Evolutionary conservation across 1,139 yeast genomes (phyloP), one percentile per base, ranked within the genome.

Genomic region (Suzukiozyma palmioleophila): DNA sequence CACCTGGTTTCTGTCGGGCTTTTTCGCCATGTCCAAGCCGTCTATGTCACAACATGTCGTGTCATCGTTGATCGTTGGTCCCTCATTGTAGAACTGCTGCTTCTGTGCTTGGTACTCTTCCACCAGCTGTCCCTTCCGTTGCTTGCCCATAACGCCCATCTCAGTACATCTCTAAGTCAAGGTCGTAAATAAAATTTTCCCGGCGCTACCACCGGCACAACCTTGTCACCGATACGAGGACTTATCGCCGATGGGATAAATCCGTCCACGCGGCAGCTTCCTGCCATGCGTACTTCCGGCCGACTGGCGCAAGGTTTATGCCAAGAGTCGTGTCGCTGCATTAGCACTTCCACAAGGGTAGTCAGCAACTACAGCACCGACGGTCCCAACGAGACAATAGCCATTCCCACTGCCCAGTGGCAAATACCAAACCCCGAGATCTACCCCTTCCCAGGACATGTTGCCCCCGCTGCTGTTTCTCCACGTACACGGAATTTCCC

Each of bases 91-190:
- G 53, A 77, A 82, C 43, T 66, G 70, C 2, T 40, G 32, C 41
- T 62, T 59, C 50, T 83, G 87, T 4, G 44, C 52, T 15, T 50
- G 54, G 47, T 60, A 82, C 38, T 74, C 79, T 43, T 76, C 84
- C 32, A 72, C 77, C 1, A 78, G 53, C 51, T 83, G 89, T 0
- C 77, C 78, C 47, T 79, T 81, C 32, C 89, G 42, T 41, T 46
- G 47, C 28, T 41, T 46, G 15, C 35, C 34, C 31, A 28, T 28
- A 3, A 18, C 22, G 7, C 22, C 22, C 22, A 18, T 18, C 22
- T 18, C 22, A 18, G 4, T 7, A 5, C 22, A 18, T 18, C 22
- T 4, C 22, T 18, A 7, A 7, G 7, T 5, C 22, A 18, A 18
- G 7, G 22, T 18, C 22, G 22, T 18, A 18, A 18, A 18, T 18